Percentiles rank a stretch among this genome's conserved stretches.
phyloP scores from a whole-genome alignment of 1,284 basidiomycete species.

The Sporisorium iseilematis-ciliati region DNA sequence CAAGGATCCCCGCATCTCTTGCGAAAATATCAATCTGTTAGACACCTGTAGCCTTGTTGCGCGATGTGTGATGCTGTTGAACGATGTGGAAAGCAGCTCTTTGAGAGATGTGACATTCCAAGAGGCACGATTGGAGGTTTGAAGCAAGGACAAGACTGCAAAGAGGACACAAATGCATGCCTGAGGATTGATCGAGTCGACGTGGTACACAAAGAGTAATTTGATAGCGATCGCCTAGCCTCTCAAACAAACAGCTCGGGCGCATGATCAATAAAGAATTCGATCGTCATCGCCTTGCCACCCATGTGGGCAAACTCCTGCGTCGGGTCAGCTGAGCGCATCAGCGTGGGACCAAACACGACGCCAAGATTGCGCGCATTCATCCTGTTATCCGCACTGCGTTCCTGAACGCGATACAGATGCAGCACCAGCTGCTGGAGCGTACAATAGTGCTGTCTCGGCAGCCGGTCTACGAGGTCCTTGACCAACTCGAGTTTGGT shows the following conservation, averaged over 20 bases:
- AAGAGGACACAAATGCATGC: neutral
- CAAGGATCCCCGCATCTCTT: constrained; percentile 9
- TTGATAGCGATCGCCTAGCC: neutral
- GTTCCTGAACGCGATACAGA: constrained; percentile 73
- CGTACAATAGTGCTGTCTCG: constrained; percentile 87
- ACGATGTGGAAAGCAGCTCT: neutral
- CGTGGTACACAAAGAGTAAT: neutral
- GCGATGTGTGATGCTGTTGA: neutral
- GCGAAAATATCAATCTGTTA: constrained; percentile 6
- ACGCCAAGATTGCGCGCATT: constrained; percentile 95
- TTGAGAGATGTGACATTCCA: neutral
- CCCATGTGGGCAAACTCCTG: constrained; percentile 97
- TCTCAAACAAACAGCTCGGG: constrained; percentile 31
- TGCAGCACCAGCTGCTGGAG: constrained; percentile 86
- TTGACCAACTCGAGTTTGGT: constrained; percentile 64
- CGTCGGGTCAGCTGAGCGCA: constrained; percentile 86
- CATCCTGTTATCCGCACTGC: constrained; percentile 84
- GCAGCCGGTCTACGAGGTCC: constrained; percentile 82
- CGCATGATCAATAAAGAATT: constrained; percentile 53
- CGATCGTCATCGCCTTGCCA: constrained; percentile 84
- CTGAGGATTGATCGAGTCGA: neutral
- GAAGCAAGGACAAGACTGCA: neutral
- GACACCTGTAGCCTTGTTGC: neutral
- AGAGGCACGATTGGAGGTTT: neutral
- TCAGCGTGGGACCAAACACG: constrained; percentile 97